phyloP scores from a whole-genome alignment of 192 early-diverging fungal species.

The Entophlyctis luteolus region DNA sequence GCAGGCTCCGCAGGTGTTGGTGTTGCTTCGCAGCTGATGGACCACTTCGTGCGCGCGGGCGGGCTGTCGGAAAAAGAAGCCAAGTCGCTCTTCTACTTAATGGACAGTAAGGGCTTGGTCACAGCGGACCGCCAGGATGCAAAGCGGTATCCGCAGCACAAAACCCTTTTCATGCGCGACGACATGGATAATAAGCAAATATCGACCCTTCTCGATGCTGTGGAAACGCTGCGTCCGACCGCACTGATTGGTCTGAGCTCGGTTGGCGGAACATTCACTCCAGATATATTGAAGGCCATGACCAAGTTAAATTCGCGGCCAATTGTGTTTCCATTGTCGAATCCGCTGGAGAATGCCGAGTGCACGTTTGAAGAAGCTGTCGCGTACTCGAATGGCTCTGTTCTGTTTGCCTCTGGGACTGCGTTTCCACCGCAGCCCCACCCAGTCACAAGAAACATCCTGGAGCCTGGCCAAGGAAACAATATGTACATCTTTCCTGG shows the following conservation, averaged over 20 bases:
- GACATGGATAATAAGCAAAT: conserved; percentile 82
- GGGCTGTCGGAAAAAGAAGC: conserved; percentile 62
- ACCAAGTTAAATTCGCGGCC: conserved; percentile 68
- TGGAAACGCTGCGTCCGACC: conserved; percentile 87
- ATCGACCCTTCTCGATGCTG: conserved; percentile 64
- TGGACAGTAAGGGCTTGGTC: conserved; percentile 89
- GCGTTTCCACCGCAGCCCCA: conserved; percentile 79
- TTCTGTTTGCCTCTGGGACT: conserved; percentile 94
- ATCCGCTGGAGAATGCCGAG: conserved; percentile 85
- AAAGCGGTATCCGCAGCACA: conserved; percentile 33
- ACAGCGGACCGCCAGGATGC: conserved; percentile 83
- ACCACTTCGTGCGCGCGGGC: conserved; percentile 75
- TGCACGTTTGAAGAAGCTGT: conserved; percentile 93
- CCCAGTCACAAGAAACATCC: conserved; percentile 52
- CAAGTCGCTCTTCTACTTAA: conserved; percentile 72
- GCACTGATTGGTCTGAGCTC: conserved; percentile 85
- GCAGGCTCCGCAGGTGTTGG: conserved; percentile 94
- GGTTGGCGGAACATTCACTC: conserved; percentile 71
- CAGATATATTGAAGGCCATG: conserved; percentile 70
- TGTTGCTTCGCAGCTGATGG: conserved; percentile 84
- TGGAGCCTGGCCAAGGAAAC: conserved; percentile 75
- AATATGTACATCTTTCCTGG: conserved; percentile 98
- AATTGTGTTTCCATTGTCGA: conserved; percentile 82
- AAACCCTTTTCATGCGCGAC: conserved; percentile 71
- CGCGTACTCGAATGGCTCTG: conserved; percentile 74